Base-by-base conservation (phyloP, 805 yeast genomes). In the Pachysolen tannophilus region DNA sequence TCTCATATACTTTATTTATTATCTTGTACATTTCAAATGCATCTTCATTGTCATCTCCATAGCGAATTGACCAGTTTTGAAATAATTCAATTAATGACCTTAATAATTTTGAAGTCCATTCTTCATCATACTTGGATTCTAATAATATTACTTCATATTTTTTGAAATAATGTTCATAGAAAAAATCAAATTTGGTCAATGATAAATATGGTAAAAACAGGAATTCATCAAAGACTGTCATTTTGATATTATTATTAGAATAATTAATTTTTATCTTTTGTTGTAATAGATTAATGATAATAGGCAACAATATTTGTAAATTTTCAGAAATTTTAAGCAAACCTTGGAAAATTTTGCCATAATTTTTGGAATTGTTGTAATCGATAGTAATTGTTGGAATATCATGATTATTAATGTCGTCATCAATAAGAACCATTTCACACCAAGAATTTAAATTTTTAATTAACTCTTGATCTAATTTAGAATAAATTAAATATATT, bases 401-500 rank as follows among this genome's bases (percentile, higher is more conserved):
- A 18, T 33, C 26, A 8, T 25, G n/a, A n/a, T n/a, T n/a, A n/a
- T n/a, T n/a, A n/a, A n/a, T n/a, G n/a, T n/a, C 18, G 17, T 13
- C 25, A 20, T 37, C 25, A 10, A 25, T 18, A 7, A 37, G 14
- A 3, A 33, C 33, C n/a, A 33, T 24, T 30, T 32, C 37, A 29
- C 40, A 37, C 40, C 40, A 37, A n/a, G 19, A 10, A 21, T 29
- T 26, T 19, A 37, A 18, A 2, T 16, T 19, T 4, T 9, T 27
- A 13, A 13, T 13, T 5, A 26, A 13, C 6, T 20, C 14, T 7
- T 10, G 4, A 13, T 28, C 15, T 6, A 10, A 5, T 23, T 23
- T 23, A 23, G 4, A 23, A 14, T 23, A 23, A 23, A 23, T 23
- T 14, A 23, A 11, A 11, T 5, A 11, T 5, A 23, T 11, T 11